phyloP scores from a whole-genome alignment of 2,329 filamentous ascomycete species.

The Nannizzia gypsea region DNA sequence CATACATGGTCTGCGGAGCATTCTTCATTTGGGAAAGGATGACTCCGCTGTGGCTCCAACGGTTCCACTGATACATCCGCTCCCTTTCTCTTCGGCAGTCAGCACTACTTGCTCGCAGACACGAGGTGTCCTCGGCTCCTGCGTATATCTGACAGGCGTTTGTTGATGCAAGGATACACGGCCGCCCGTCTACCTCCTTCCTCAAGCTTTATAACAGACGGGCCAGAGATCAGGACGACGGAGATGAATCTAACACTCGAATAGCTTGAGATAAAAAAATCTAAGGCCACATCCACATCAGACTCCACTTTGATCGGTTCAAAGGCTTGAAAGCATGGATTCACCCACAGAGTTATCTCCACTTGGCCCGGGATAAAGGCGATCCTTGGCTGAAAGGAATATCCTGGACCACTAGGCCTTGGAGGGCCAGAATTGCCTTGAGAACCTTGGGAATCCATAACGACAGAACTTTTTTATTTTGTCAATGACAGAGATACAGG shows the following conservation, averaged over 20 bases:
- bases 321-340: constrained; percentile 9
- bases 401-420: constrained; percentile 31
- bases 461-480: neutral
- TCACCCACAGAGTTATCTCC: constrained; percentile 6
- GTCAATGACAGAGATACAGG: neutral
- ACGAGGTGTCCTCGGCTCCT: neutral
- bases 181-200: neutral
- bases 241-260: neutral
- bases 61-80: constrained; percentile 2
- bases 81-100: neutral
- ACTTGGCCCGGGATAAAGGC: constrained; percentile 8
- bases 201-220: neutral
- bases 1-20: constrained; percentile 6
- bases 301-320: constrained; percentile 2
- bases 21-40: constrained; percentile 6
- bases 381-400: constrained; percentile 6
- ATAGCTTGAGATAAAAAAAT: neutral
- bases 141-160: neutral
- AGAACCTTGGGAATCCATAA: neutral
- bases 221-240: neutral
- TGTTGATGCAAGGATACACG: neutral
- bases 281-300: neutral
- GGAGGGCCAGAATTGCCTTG: constrained; percentile 35
- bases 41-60: constrained; percentile 4
- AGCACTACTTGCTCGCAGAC: neutral